Evolutionary conservation across 495 filamentous ascomycete genomes (phyloP).

Genomic region (Hypoxylon intermedium): DNA sequence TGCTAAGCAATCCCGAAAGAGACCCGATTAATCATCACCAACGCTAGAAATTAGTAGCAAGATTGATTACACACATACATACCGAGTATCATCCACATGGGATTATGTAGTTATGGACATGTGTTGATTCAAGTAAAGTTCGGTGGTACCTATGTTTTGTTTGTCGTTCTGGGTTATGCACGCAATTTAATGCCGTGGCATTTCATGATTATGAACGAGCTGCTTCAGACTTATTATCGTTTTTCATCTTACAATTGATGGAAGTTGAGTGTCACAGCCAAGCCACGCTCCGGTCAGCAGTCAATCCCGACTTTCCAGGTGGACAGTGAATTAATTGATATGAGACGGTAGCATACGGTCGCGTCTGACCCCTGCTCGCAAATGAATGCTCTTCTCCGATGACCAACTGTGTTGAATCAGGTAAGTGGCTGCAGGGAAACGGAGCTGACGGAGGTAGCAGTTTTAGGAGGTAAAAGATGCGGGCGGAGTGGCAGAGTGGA

Average conservation of each 20-base stretch:
- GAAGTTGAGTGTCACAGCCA: conserved; percentile 29
- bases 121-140: too few species aligned
- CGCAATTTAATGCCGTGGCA: too few species aligned
- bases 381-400: conserved; percentile 39
- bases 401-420: conserved; percentile 18
- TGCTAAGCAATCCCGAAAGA: conserved; percentile 37
- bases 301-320: conserved; percentile 36
- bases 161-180: too few species aligned
- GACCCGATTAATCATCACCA: conserved; percentile 40
- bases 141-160: too few species aligned
- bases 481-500: conserved; percentile 2
- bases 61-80: neutral
- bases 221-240: neutral
- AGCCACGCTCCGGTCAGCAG: conserved; percentile 39
- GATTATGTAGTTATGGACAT: too few species aligned
- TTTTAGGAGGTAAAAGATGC: conserved; percentile 1
- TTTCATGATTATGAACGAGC: conserved; percentile 24
- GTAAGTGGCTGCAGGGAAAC: neutral
- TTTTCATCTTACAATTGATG: neutral
- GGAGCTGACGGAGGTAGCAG: conserved; percentile 13
- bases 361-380: conserved; percentile 27
- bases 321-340: neutral
- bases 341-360: conserved; percentile 10
- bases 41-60: conserved; percentile 20
- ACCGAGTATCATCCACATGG: neutral